phyloP scores from a whole-genome alignment of 2,329 filamentous ascomycete genomes.

The Fonsecaea pedrosoi region DNA sequence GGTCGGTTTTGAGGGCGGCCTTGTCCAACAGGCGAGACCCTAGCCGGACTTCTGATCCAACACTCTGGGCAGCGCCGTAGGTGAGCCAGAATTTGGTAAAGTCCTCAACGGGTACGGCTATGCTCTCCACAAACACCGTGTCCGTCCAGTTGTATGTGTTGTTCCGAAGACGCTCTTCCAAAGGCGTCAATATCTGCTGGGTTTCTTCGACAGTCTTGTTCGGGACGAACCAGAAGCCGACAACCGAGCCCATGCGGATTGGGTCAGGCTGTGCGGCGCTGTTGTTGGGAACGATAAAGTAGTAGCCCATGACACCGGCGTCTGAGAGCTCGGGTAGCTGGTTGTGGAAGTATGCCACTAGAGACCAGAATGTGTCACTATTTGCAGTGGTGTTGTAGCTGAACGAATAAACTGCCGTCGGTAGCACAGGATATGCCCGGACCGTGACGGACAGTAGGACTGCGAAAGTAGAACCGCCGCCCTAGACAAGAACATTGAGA shows the following conservation, averaged over 20 bases:
- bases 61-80: constrained; percentile 7
- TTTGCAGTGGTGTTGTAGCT: constrained; percentile 46
- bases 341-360: constrained; percentile 53
- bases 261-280: constrained; percentile 16
- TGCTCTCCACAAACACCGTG: constrained; percentile 40
- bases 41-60: constrained; percentile 31
- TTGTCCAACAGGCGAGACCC: constrained; percentile 32
- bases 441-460: constrained; percentile 61
- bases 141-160: constrained; percentile 36
- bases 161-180: constrained; percentile 38
- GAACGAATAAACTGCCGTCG: constrained; percentile 52
- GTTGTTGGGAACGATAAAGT: constrained; percentile 35
- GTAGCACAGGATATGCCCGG: constrained; percentile 54
- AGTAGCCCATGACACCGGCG: constrained; percentile 34
- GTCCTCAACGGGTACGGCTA: constrained; percentile 42
- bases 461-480: constrained; percentile 56
- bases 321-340: constrained; percentile 32
- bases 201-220: constrained; percentile 28
- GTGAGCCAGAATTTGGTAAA: constrained; percentile 32
- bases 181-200: constrained; percentile 24
- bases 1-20: constrained; percentile 26
- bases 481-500: constrained; percentile 10
- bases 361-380: constrained; percentile 57
- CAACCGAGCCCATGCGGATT: constrained; percentile 21
- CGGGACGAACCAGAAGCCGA: constrained; percentile 34